Conservation (phyloP, 441 rosid species). For the Dalechampia spathulata region DNA sequence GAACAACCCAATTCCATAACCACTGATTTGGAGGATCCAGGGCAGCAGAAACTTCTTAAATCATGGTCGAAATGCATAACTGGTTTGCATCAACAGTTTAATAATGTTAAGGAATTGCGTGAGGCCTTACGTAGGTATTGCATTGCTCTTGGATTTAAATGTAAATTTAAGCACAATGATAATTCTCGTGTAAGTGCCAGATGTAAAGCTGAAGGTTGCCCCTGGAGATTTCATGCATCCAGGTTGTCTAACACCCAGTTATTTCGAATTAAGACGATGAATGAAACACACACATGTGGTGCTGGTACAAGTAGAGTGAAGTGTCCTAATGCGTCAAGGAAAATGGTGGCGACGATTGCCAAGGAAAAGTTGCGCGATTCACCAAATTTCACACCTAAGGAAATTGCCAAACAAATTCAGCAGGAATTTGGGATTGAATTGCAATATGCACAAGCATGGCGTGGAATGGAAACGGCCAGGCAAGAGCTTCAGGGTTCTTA, state of each 20-base stretch:
- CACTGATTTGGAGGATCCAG: constrained; percentile 4
- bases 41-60: constrained; percentile 20
- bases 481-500: constrained; percentile 44
- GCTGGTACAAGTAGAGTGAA: constrained; percentile 19
- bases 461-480: constrained; percentile 43
- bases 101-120: constrained; percentile 38
- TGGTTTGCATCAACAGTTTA: constrained; percentile 48
- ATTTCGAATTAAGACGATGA: constrained; percentile 37
- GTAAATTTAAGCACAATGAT: constrained; percentile 39
- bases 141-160: constrained; percentile 39
- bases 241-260: constrained; percentile 32
- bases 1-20: constrained; percentile 6
- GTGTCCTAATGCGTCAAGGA: constrained; percentile 33
- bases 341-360: constrained; percentile 36
- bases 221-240: constrained; percentile 46
- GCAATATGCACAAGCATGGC: constrained; percentile 46
- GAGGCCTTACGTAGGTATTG: constrained; percentile 42
- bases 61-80: constrained; percentile 36
- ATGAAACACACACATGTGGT: constrained; percentile 34
- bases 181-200: constrained; percentile 34
- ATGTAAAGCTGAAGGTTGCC: constrained; percentile 42
- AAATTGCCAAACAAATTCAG: constrained; percentile 37
- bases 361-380: constrained; percentile 41
- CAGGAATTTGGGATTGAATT: constrained; percentile 43
- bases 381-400: constrained; percentile 44